Base-by-base conservation (phyloP, 2,329 filamentous ascomycete genomes). In the Apiospora pterosperma region DNA sequence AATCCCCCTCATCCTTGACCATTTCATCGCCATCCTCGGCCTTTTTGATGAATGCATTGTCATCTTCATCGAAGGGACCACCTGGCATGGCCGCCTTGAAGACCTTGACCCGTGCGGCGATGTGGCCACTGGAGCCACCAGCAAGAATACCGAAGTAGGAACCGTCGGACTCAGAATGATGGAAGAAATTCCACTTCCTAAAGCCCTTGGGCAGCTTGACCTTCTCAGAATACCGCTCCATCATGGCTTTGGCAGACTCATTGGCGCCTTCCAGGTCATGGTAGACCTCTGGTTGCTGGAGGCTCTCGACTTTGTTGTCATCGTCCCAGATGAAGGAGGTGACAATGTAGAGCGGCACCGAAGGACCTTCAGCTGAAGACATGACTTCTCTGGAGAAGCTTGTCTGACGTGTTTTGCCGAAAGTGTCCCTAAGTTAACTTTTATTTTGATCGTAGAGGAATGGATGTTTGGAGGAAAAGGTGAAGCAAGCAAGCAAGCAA, bases 281-380 rank as follows among this genome's bases (percentile, higher is more conserved):
- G 59, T 67, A 64, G 23, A 64, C 48, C 62, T 65, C 64, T 8
- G 62, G 59, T 8, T 36, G 64, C 52, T 63, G 64, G 31, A 64
- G 59, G 36, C 39, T 64, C 52, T 64, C 62, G 10, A 61, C 38
- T 34, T 58, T 42, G 10, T 62, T 16, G 11, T 64, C 34, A 34
- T 67, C 59, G 21, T 62, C 55, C 62, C 64, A 62, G 3, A 65
- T 59, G 58, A 60, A 64, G 23, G 66, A 65, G 23, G 64, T 62
- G 48, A 67, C 31, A n/a, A 63, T 39, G 48, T 63, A 67, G 42
- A 67, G 23, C 16, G 64, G 34, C 31, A 58, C 64, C 28, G 62
- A 25, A n/a, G 36, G 25, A 19, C 28, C 25, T 55, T 55, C 48
- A n/a, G 48, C 25, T 34, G 48, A n/a, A 55, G 48, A 31, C 48